A percentile compares a stretch with the other conserved stretches of the same genome.
phyloP scores from a whole-genome alignment of 306 rosid species.

The Canavalia gladiata region DNA sequence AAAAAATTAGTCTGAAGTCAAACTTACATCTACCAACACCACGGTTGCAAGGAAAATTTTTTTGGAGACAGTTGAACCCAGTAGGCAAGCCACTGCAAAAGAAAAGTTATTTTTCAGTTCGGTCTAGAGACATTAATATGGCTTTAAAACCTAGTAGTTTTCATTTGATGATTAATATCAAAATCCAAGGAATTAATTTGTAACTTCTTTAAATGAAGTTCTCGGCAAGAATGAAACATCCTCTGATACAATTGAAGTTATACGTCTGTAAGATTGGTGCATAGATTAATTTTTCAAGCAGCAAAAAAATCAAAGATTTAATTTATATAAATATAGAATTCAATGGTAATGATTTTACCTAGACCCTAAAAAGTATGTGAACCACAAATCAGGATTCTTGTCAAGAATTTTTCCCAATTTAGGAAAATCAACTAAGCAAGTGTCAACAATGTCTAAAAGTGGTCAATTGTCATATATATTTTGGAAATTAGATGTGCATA shows the following conservation, averaged over 20 bases:
- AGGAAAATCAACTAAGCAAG: not conserved
- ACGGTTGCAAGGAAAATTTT: constrained; percentile 68
- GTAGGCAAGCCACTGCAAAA: constrained; percentile 71
- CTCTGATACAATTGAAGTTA: not conserved
- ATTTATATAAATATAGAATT: not conserved
- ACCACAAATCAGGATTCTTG: not conserved
- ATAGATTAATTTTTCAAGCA: constrained; percentile 2
- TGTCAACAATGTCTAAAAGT: not conserved
- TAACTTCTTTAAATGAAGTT: not conserved
- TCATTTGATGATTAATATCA: not conserved
- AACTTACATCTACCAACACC: constrained; percentile 72
- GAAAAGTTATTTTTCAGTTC: constrained; percentile 26
- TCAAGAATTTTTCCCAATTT: not conserved
- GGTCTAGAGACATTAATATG: not conserved
- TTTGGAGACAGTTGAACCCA: constrained; percentile 78
- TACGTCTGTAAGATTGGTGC: not conserved
- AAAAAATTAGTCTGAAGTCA: constrained; percentile 27
- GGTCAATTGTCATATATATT: not conserved
- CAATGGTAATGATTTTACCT: not conserved
- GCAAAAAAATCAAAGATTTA: not conserved
- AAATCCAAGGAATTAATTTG: not conserved
- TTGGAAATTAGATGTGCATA: not conserved
- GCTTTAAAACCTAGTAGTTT: not conserved
- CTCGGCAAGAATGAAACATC: not conserved
- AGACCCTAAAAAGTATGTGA: not conserved